Percentiles rank a stretch among this genome's conserved stretches.
phyloP scores from a whole-genome alignment of 257 asterid genomes.

The Capsicum baccatum region DNA sequence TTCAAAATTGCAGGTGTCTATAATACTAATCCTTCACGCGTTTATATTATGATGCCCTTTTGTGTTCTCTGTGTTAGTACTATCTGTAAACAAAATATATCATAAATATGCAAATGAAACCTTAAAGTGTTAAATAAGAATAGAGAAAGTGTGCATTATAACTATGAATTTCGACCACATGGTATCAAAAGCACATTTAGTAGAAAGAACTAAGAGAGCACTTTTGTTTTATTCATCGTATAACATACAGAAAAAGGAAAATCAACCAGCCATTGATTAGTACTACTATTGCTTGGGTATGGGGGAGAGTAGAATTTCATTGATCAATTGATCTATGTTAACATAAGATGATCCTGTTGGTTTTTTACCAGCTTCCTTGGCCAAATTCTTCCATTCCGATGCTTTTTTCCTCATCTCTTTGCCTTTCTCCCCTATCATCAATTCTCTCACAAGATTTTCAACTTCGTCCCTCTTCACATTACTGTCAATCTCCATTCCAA shows the following conservation, averaged over 20 bases:
- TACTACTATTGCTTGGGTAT: not conserved
- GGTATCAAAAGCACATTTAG: not conserved
- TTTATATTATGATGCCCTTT: too few species aligned
- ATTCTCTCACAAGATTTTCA: constrained; percentile 41
- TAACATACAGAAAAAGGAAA: not conserved
- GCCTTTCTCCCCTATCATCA: constrained; percentile 50
- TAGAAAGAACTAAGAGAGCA: not conserved
- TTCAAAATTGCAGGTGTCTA: too few species aligned
- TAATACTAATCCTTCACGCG: too few species aligned
- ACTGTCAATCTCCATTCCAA: constrained; percentile 56
- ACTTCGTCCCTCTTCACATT: constrained; percentile 57
- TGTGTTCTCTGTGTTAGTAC: too few species aligned
- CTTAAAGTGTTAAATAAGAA: too few species aligned
- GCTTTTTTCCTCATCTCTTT: constrained; percentile 45
- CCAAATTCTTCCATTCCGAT: constrained; percentile 42
- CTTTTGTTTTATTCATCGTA: not conserved
- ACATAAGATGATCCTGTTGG: constrained; percentile 32
- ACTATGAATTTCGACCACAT: not conserved
- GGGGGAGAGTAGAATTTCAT: constrained; percentile 33
- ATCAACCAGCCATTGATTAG: not conserved
- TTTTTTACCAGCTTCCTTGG: constrained; percentile 35
- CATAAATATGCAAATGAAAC: too few species aligned
- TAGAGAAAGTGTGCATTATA: too few species aligned
- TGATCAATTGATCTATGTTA: constrained; percentile 45
- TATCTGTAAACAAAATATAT: too few species aligned